Conservation (phyloP, 495 filamentous ascomycete species). For the Penicillium salamii region DNA sequence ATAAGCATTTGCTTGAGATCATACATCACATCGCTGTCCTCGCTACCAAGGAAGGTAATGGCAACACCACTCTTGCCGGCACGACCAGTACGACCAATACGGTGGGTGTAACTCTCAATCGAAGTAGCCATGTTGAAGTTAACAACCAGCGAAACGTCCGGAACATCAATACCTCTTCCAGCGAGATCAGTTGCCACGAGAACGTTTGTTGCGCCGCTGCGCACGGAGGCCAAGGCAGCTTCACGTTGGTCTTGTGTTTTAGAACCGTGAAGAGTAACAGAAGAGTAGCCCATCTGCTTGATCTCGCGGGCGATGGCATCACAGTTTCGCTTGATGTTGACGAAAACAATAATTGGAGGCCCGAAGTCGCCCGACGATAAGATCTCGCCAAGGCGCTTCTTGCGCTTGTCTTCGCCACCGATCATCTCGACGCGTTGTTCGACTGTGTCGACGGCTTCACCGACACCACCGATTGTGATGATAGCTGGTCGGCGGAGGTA, state of each 20-base stretch:
- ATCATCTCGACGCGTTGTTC: conserved; percentile 97
- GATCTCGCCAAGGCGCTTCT: conserved; percentile 93
- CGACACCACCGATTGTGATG: conserved; percentile 90
- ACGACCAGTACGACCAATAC: conserved; percentile 96
- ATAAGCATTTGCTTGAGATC: conserved; percentile 95
- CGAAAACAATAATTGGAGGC: conserved; percentile 96
- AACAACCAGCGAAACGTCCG: conserved; percentile 87
- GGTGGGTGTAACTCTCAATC: conserved; percentile 96
- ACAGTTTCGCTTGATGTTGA: conserved; percentile 99
- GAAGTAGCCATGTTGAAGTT: conserved; percentile 98
- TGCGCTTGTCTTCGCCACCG: conserved; percentile 89
- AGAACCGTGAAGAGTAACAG: conserved; percentile 88
- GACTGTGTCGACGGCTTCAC: conserved; percentile 98
- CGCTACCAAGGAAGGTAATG: conserved; percentile 92
- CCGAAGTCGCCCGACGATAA: conserved; percentile 81
- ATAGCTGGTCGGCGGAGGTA: conserved; percentile 93
- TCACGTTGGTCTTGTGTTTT: conserved; percentile 99
- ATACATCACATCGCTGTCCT: conserved; percentile 92
- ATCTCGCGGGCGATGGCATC: conserved; percentile 94
- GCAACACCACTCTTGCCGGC: conserved; percentile 97
- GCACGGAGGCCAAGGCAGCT: conserved; percentile 82
- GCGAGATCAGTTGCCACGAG: conserved; percentile 97
- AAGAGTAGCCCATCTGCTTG: conserved; percentile 88
- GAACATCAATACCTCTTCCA: conserved; percentile 96
- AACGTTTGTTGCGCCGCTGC: conserved; percentile 75